Base-by-base conservation (phyloP, 2,329 filamentous ascomycete genomes). In the Chalara sp. region DNA sequence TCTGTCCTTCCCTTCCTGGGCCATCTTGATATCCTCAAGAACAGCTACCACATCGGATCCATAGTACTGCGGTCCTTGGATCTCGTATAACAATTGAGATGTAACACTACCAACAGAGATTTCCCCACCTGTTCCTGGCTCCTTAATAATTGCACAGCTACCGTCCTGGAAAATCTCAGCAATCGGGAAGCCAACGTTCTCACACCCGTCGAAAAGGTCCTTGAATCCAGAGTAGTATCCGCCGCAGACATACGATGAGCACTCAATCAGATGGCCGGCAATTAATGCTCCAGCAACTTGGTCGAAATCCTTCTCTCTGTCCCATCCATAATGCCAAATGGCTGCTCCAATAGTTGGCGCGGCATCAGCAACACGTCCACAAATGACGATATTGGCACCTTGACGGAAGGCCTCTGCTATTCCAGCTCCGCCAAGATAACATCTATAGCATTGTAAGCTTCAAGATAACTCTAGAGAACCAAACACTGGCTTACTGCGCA, bases 81-180 rank as follows among this genome's bases (percentile, higher is more conserved):
- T 69, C 59, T 70, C 67, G 52, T 70, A 70, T 1, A 70, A 52
- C 8, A 70, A 58, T 55, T 70, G 68, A 2, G 72, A 74, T 0
- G 72, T 70, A 50, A 76, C 74, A 0, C 76, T 80, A 46, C 78
- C 72, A 6, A 75, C 70, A 1, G 68, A 71, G 30, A 74, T 68
- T 5, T 65, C 58, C 21, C 74, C 72, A 2, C 68, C 68, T 5
- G 65, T 61, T 51, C 65, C 61, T 8, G 67, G 63, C 48, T 75
- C 70, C 54, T 73, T 74, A n/a, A 70, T 72, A 58, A 75, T 72
- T 13, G 72, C 61, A 10, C 68, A 6, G 75, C 64, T 57, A 5
- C 72, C 72, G 28, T 67, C 62, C 0, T 58, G 53, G 11, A 67
- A 67, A 42, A 75, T 71, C 53, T 74, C 72, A 5, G 70, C 72